Percentiles rank a stretch among this genome's conserved stretches.
phyloP scores from a whole-genome alignment of 2,329 filamentous ascomycete genomes.

The Aureobasidium uvarum region DNA sequence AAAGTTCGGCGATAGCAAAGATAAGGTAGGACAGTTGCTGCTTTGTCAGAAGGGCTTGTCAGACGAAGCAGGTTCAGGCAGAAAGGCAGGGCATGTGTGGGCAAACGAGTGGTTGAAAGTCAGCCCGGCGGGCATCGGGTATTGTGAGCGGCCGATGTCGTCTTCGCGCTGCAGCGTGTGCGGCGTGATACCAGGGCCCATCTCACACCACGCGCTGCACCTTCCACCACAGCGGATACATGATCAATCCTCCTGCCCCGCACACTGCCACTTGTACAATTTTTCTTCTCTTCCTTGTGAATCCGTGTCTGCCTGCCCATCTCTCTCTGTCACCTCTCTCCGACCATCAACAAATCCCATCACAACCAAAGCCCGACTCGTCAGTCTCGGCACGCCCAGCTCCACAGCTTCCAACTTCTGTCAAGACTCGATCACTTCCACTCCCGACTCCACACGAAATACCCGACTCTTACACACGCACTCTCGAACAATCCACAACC shows the following conservation, averaged over 20 bases:
- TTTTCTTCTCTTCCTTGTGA: slow-evolving; percentile 18
- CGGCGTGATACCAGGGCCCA: slow-evolving; percentile 18
- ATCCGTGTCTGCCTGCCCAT: neutral
- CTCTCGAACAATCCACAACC: neutral
- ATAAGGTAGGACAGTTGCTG: slow-evolving; percentile 9
- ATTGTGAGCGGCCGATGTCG: slow-evolving; percentile 20
- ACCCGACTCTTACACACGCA: neutral
- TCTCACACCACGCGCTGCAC: slow-evolving; percentile 20
- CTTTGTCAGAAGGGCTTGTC: slow-evolving; percentile 18
- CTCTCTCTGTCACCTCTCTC: neutral
- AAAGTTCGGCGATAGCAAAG: slow-evolving; percentile 7
- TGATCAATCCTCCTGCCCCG: neutral
- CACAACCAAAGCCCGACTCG: slow-evolving; percentile 11
- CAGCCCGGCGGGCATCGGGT: slow-evolving; percentile 10
- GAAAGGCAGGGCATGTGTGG: neutral
- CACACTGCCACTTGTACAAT: slow-evolving; percentile 2
- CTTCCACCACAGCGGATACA: neutral
- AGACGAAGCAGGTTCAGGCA: neutral
- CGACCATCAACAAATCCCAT: neutral
- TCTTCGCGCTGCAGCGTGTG: neutral
- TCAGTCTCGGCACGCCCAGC: slow-evolving; percentile 11
- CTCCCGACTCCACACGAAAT: neutral
- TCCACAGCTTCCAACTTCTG: slow-evolving; percentile 19
- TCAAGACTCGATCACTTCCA: slow-evolving; percentile 4
- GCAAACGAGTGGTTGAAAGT: slow-evolving; percentile 20